Percentiles rank a stretch among this genome's conserved stretches.
Evolutionary conservation across 495 filamentous ascomycete species (phyloP).

Genomic region (Aspergillus sclerotiicarbonarius): DNA sequence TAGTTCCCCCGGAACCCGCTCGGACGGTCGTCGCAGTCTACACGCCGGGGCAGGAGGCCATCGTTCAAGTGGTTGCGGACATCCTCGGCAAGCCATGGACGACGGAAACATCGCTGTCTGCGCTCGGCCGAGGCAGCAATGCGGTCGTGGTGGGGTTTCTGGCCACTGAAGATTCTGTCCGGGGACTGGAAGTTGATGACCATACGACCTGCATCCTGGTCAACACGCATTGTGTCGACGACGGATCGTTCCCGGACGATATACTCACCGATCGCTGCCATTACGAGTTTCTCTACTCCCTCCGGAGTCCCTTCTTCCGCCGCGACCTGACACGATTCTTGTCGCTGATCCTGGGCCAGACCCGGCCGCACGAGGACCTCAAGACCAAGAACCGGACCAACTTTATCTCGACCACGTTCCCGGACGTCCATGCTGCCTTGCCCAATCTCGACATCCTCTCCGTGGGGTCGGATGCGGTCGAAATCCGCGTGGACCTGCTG

Average conservation of each 20-base stretch:
- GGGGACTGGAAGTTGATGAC: constrained; percentile 48
- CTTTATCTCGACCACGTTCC: constrained; percentile 83
- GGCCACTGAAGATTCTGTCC: constrained; percentile 46
- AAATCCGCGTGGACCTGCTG: constrained; percentile 77
- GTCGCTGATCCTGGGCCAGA: constrained; percentile 72
- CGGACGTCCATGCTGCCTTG: constrained; percentile 77
- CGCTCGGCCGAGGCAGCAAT: constrained; percentile 46
- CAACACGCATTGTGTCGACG: constrained; percentile 70
- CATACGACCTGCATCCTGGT: constrained; percentile 56
- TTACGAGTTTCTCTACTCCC: constrained; percentile 80
- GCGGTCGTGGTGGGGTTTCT: constrained; percentile 58
- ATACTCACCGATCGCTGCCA: constrained; percentile 63
- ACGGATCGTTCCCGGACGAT: constrained; percentile 64
- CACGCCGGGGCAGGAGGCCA: constrained; percentile 58
- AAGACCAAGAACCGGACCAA: constrained; percentile 74
- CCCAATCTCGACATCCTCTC: constrained; percentile 82
- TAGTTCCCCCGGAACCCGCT: constrained; percentile 17
- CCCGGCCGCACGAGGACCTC: constrained; percentile 68
- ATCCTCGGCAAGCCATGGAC: constrained; percentile 65
- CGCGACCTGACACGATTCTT: constrained; percentile 74
- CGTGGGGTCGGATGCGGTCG: constrained; percentile 79
- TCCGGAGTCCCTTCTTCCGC: constrained; percentile 63
- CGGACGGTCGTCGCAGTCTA: constrained; percentile 58
- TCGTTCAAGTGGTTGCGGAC: constrained; percentile 66
- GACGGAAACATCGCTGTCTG: constrained; percentile 50